Evolutionary conservation across 805 yeast genomes (phyloP).

Genomic region (Metschnikowia picachoensis): DNA sequence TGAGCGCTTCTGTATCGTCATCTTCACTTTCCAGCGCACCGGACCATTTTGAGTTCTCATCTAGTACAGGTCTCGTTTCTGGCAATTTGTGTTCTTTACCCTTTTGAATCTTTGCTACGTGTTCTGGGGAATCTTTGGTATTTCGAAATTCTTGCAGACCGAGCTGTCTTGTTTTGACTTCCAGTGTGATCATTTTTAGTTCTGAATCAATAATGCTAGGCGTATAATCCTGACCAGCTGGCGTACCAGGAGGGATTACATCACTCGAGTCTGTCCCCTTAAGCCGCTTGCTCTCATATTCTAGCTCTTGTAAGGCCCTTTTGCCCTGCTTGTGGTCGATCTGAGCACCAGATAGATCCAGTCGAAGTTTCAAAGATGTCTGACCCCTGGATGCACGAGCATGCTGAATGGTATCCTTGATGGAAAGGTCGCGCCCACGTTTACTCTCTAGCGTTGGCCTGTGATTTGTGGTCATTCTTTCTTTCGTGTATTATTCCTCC

Average conservation of each 20-base stretch:
- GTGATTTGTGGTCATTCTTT: slow-evolving; percentile 39
- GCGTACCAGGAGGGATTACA: background rate
- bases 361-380: slow-evolving; percentile 28
- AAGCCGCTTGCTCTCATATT: slow-evolving; percentile 4
- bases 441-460: slow-evolving; percentile 42
- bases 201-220: background rate
- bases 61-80: too few species aligned
- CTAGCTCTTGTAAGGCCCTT: slow-evolving; percentile 24
- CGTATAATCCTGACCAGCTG: background rate
- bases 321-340: slow-evolving; percentile 16
- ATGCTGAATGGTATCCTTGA: slow-evolving; percentile 35
- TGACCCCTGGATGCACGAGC: slow-evolving; percentile 32
- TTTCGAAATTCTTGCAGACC: background rate
- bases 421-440: slow-evolving; percentile 29
- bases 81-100: too few species aligned
- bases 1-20: slow-evolving; percentile 17
- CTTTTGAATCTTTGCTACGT: too few species aligned
- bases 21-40: slow-evolving; percentile 6
- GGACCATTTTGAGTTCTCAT: too few species aligned
- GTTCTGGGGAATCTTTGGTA: background rate
- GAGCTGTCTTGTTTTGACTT: background rate
- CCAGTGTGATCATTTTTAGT: background rate
- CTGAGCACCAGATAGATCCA: slow-evolving; percentile 20
- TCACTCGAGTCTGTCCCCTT: background rate
- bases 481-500: too few species aligned